These are phyloP conservation scores for Grosmannia huntii DNA, from an alignment of 2,329 filamentous ascomycete genomes.

Conservation along the genomic window DNA sequence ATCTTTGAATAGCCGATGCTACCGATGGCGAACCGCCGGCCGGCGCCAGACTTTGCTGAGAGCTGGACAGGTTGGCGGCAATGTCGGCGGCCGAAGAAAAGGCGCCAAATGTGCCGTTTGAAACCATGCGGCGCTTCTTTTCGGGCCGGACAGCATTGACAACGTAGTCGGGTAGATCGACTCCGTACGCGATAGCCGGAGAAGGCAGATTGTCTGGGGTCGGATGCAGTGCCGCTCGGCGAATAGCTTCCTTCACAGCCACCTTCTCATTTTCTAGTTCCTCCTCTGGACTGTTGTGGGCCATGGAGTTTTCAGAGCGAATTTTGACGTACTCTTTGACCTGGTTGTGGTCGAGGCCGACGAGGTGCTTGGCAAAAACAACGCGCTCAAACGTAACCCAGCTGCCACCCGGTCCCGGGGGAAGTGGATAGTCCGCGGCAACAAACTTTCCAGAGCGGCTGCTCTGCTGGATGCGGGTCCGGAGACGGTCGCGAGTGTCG, in stretches of 20 bases:
- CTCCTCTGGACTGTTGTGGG: conserved; percentile 25
- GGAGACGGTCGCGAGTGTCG: conserved; percentile 45
- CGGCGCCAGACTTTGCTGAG: neutral
- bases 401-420: conserved; percentile 46
- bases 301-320: conserved; percentile 23
- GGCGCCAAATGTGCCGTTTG: neutral
- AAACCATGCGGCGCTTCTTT: conserved; percentile 33
- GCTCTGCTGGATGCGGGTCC: conserved; percentile 41
- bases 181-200: conserved; percentile 37
- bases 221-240: conserved; percentile 29
- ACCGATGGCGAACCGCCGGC: conserved; percentile 9
- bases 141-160: conserved; percentile 19
- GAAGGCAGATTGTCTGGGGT: conserved; percentile 28
- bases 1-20: conserved; percentile 10
- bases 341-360: conserved; percentile 40
- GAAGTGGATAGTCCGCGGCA: conserved; percentile 32
- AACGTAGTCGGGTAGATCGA: conserved; percentile 31
- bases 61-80: neutral
- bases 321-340: conserved; percentile 52
- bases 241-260: conserved; percentile 34
- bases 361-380: conserved; percentile 43
- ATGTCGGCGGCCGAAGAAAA: neutral
- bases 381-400: conserved; percentile 52
- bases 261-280: conserved; percentile 24
- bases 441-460: conserved; percentile 36